phyloP scores from a whole-genome alignment of 345 rosid genomes.

The Brassica nigra region DNA sequence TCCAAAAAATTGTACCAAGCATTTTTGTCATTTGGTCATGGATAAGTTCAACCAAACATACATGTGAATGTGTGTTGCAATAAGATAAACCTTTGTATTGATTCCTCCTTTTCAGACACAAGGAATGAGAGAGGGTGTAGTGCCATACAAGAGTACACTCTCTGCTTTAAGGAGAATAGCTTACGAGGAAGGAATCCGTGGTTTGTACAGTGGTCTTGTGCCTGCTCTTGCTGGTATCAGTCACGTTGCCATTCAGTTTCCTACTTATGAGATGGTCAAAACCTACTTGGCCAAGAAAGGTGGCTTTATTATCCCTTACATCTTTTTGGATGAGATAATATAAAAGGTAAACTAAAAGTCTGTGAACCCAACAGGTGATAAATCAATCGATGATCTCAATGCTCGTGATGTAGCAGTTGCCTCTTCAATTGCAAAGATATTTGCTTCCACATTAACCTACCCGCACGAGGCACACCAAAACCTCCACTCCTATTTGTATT shows the following conservation, averaged over 20 bases:
- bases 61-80: background rate
- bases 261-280: conserved; percentile 74
- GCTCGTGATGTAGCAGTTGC: conserved; percentile 87
- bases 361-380: conserved; percentile 50
- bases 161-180: conserved; percentile 85
- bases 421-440: conserved; percentile 82
- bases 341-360: background rate
- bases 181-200: conserved; percentile 80
- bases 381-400: conserved; percentile 62
- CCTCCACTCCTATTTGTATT: background rate
- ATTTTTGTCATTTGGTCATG: background rate
- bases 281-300: conserved; percentile 66
- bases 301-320: conserved; percentile 4
- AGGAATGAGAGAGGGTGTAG: conserved; percentile 68
- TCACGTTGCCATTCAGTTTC: conserved; percentile 95
- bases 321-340: background rate
- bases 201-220: conserved; percentile 88
- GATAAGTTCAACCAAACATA: background rate
- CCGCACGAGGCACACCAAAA: conserved; percentile 80
- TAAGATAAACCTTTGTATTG: background rate
- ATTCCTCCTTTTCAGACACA: conserved; percentile 55
- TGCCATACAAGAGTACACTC: conserved; percentile 69
- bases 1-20: background rate
- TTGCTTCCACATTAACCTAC: conserved; percentile 87
- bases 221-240: conserved; percentile 90